Evolutionary conservation across 805 yeast species (phyloP).

Genomic region (Metschnikowia peoriensis): DNA sequence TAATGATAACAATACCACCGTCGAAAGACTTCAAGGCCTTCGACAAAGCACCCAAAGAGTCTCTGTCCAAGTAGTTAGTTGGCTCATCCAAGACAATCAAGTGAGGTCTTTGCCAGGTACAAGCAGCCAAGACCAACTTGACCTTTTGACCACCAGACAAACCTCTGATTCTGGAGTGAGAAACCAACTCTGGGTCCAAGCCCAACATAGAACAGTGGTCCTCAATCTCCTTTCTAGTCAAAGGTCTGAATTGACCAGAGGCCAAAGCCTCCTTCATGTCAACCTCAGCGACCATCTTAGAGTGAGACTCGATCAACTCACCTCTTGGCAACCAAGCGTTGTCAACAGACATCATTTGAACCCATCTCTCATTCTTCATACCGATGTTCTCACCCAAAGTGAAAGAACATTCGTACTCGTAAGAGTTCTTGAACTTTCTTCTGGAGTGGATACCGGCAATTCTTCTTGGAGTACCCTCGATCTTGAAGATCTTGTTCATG

Average conservation of each 20-base stretch:
- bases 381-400: slow-evolving; percentile 97
- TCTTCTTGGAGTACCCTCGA: slow-evolving; percentile 98
- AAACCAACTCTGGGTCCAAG: slow-evolving; percentile 97
- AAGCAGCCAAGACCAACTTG: slow-evolving; percentile 98
- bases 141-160: slow-evolving; percentile 99
- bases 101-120: slow-evolving; percentile 99
- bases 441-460: slow-evolving; percentile 90
- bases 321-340: slow-evolving; percentile 99
- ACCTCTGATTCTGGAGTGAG: slow-evolving; percentile 99
- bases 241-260: slow-evolving; percentile 99
- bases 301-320: slow-evolving; percentile 88
- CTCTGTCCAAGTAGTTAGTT: slow-evolving; percentile 98
- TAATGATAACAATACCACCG: slow-evolving; percentile 99
- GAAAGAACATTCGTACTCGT: slow-evolving; percentile 99
- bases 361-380: slow-evolving; percentile 99
- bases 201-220: slow-evolving; percentile 98
- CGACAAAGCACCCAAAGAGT: slow-evolving; percentile 98
- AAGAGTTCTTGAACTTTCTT: slow-evolving; percentile 99
- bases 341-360: slow-evolving; percentile 99
- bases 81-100: slow-evolving; percentile 99
- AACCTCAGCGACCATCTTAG: slow-evolving; percentile 99
- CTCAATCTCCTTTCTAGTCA: slow-evolving; percentile 99
- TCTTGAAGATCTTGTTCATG: slow-evolving; percentile 99
- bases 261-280: slow-evolving; percentile 99
- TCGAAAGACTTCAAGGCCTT: slow-evolving; percentile 98